Evolutionary conservation across 495 filamentous ascomycete genomes (phyloP).

Genomic region (Penicillium desertorum): DNA sequence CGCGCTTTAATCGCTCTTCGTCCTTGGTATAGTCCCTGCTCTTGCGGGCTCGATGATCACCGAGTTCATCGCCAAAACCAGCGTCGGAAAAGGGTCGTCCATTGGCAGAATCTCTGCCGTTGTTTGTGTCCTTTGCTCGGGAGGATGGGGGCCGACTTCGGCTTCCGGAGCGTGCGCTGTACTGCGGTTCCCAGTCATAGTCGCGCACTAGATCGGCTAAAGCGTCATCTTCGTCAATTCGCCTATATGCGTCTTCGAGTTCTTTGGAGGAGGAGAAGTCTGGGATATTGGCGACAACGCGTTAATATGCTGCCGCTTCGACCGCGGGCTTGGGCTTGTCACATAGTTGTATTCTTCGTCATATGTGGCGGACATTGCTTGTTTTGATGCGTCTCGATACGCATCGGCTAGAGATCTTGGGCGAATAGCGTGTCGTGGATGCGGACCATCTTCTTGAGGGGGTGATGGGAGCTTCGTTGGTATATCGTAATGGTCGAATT

Average conservation of each 20-base stretch:
- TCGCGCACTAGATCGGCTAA: slow-evolving; percentile 38
- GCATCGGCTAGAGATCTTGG: slow-evolving; percentile 42
- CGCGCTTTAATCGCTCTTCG: slow-evolving; percentile 46
- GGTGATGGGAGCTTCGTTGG: slow-evolving; percentile 34
- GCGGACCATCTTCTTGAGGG: slow-evolving; percentile 30
- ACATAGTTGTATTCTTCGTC: slow-evolving; percentile 23
- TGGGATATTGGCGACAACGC: slow-evolving; percentile 25
- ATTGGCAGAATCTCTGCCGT: slow-evolving; percentile 10
- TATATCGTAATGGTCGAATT: slow-evolving; percentile 31
- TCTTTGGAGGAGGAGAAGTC: slow-evolving; percentile 45
- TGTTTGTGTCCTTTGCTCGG: slow-evolving; percentile 18
- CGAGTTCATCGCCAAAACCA: slow-evolving; percentile 32
- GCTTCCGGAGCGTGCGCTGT: slow-evolving; percentile 14
- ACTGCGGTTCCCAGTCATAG: slow-evolving; percentile 27
- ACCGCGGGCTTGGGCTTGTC: slow-evolving; percentile 25
- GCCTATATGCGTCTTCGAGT: slow-evolving; percentile 44
- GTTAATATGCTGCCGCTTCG: slow-evolving; percentile 9
- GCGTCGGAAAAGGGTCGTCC: slow-evolving; percentile 26
- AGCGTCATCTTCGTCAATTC: slow-evolving; percentile 45
- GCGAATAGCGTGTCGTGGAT: slow-evolving; percentile 33
- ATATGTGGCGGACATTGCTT: slow-evolving; percentile 16
- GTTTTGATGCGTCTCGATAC: slow-evolving; percentile 32
- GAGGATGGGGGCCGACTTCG: slow-evolving; percentile 33
- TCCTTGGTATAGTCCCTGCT: slow-evolving; percentile 44
- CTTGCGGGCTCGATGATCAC: slow-evolving; percentile 33